phyloP scores from a whole-genome alignment of 2,329 filamentous ascomycete genomes.

The Ilyonectria destructans region DNA sequence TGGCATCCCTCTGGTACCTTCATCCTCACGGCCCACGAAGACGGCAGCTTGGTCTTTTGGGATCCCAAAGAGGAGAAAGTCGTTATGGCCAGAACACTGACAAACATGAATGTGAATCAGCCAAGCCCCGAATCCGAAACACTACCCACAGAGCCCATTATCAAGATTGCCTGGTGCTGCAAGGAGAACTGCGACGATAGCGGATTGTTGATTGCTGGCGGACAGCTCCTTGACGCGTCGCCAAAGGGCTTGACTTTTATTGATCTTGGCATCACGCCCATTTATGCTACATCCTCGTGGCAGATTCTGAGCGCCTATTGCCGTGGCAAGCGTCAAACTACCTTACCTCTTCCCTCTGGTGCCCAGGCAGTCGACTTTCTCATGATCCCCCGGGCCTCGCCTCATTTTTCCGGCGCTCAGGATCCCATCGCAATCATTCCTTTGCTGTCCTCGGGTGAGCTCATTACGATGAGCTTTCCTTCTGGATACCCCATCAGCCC shows the following conservation, averaged over 20 bases:
- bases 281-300: conserved; percentile 94
- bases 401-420: conserved; percentile 89
- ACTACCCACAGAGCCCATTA: conserved; percentile 79
- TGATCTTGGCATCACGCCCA: conserved; percentile 89
- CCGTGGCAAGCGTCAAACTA: conserved; percentile 80
- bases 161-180: conserved; percentile 91
- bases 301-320: conserved; percentile 86
- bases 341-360: conserved; percentile 83
- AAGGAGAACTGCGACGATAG: conserved; percentile 96
- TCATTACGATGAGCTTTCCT: conserved; percentile 92
- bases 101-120: conserved; percentile 81
- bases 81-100: conserved; percentile 86
- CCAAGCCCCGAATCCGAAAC: conserved; percentile 68
- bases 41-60: conserved; percentile 94
- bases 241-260: conserved; percentile 89
- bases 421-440: conserved; percentile 91
- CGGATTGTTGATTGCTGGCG: conserved; percentile 88
- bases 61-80: conserved; percentile 91
- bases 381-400: conserved; percentile 85
- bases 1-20: conserved; percentile 98
- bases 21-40: conserved; percentile 88
- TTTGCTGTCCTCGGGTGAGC: conserved; percentile 87
- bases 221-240: conserved; percentile 76
- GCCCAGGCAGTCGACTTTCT: conserved; percentile 87
- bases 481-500: conserved; percentile 92